Base-by-base conservation (phyloP, 2,329 filamentous ascomycete species). In the Fusarium albidum region DNA sequence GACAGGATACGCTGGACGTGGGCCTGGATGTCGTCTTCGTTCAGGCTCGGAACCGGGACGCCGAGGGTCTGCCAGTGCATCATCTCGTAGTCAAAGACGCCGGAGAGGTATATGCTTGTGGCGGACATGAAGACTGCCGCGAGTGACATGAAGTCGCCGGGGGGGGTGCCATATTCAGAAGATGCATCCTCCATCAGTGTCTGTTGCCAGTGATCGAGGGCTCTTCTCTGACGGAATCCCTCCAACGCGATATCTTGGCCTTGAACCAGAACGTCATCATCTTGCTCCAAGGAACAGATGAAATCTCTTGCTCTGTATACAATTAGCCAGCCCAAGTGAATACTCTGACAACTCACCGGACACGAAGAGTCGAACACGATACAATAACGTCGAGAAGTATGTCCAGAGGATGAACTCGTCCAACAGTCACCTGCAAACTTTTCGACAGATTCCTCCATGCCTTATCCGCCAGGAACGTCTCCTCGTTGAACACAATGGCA, bases 71-170 rank as follows among this genome's bases (percentile, higher is more conserved):
- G 52, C 73, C 73, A 75, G 14, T 67, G 57, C 8, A 40, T 17
- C 3, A 70, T 63, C 9, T 73, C 70, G 12, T 74, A 74, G 51
- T 74, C 73, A 27, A 72, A 75, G 3, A 70, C 63, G 1, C 72
- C 73, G 0, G 73, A 75, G 5, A 75, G 64, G 28, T 74, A 74
- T 6, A 74, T 72, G 38, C 71, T 73, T 2, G 67, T 71, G 6
- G 73, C 69, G 0, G 72, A 62, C 18, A 63, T 66, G 48, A 69
- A 73, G 4, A 67, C 18, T 0, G 25, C 49, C 0, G 66, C 56
- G 3, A 75, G 42, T 0, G 63, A 28, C 8, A 47, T 43, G 29
- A 70, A 67, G 4, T 60, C 43, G 7, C 37, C 27, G 1, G 1
- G 0, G 26, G 1, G 0, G 21, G 4, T n/a, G 2, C 25, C 1